Base-by-base conservation (phyloP, 1,284 basidiomycete genomes). In the Lentinula novae-zelandiae region DNA sequence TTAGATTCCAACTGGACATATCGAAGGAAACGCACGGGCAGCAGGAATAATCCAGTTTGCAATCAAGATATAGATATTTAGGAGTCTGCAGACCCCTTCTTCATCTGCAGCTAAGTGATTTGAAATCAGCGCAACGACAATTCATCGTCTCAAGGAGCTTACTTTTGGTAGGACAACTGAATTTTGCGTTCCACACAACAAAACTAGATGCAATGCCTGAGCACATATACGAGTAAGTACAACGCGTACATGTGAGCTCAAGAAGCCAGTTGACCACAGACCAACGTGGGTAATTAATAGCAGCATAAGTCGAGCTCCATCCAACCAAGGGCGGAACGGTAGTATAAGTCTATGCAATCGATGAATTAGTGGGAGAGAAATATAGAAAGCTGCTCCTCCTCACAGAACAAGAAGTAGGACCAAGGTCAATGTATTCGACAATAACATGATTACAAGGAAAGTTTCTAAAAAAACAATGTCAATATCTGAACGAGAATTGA, bases 11-110 rank as follows among this genome's bases (percentile, higher is more conserved):
- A 44, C n/a, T 20, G 9, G 44, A 27, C 33, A 42, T 22, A 27
- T 20, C 13, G 27, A 46, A 34, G 13, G 52, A 39, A 15, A 49
- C 83, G 64, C 65, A 87, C 86, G 72, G 46, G 86, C 69, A 1
- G 70, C 68, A 10, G 86, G 85, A 53, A 80, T 73, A 33, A 84
- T 67, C 86, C 86, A 88, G 64, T 76, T 81, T 20, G 76, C 76
- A 1, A 83, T 67, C 46, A 83, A 63, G 20, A 85, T 80, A 65
- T 77, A 84, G 9, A 79, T 63, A 60, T 79, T 78, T 46, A 85
- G 72, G 15, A 82, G 67, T 55, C 73, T 72, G 67, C 86, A 88
- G 5, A 77, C 67, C 4, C 75, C 76, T 61, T 75, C 69, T 57
- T 78, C 72, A 62, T 82, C 78, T 8, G 71, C 66, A 55, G 72